Percentiles rank a stretch among this genome's conserved stretches.
Conservation (phyloP, 768 basidiomycete genomes). For the Suillus discolor region DNA sequence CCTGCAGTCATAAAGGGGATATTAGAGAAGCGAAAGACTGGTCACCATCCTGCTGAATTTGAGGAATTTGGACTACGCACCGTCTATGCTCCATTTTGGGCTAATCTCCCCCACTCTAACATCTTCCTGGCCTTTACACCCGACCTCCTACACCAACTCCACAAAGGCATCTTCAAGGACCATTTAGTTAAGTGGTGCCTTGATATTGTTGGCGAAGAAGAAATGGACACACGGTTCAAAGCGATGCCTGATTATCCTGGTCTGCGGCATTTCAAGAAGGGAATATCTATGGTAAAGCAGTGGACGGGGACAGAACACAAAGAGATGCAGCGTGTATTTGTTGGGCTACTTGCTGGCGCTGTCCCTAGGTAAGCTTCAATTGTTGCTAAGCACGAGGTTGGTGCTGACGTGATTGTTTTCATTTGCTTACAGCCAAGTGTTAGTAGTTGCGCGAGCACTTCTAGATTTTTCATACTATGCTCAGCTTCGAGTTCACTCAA, state of each 20-base stretch:
- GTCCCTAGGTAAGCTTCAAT: conserved; percentile 1
- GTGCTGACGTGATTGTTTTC: background rate
- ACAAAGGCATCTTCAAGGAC: conserved; percentile 50
- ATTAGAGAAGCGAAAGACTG: conserved; percentile 5
- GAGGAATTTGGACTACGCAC: conserved; percentile 1
- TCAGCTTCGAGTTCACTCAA: conserved; percentile 30
- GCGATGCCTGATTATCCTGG: conserved; percentile 16
- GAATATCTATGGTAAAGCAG: conserved; percentile 42
- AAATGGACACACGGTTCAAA: conserved; percentile 20
- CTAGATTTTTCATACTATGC: conserved; percentile 39
- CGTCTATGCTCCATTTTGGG: conserved; percentile 41
- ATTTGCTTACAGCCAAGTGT: conserved; percentile 15
- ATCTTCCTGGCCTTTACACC: conserved; percentile 43
- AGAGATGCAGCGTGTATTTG: conserved; percentile 37
- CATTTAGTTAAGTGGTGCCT: conserved; percentile 42
- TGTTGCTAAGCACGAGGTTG: background rate
- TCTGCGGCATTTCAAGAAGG: conserved; percentile 40
- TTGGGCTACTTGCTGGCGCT: conserved; percentile 32
- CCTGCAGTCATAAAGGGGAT: background rate
- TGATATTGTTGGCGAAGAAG: conserved; percentile 10
- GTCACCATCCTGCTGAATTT: conserved; percentile 10
- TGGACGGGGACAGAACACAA: conserved; percentile 48
- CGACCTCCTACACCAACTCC: conserved; percentile 48
- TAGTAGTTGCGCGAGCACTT: conserved; percentile 26
- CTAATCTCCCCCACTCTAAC: conserved; percentile 38